These are phyloP conservation scores for Backusella circina DNA, from an alignment of 192 early-diverging fungal species.

Conservation along the genomic window DNA sequence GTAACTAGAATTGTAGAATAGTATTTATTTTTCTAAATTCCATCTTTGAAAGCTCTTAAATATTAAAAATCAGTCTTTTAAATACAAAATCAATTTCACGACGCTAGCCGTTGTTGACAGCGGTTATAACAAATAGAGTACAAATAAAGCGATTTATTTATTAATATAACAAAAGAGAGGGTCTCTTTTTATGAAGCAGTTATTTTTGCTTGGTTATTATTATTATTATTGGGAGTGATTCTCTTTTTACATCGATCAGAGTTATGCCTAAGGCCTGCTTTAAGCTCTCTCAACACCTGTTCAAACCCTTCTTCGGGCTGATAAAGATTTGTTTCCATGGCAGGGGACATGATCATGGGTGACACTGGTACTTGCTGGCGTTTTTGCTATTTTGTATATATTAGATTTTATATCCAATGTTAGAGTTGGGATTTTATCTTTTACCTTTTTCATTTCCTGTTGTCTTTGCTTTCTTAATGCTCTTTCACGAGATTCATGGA, in stretches of 20 bases:
- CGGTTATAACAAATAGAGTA: not conserved
- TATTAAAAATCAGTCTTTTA: too few relatives aligned
- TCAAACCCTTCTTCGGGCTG: slow-evolving; percentile 12
- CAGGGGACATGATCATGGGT: not conserved
- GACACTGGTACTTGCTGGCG: not conserved
- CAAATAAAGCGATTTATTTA: not conserved
- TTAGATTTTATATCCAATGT: not conserved
- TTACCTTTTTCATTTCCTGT: slow-evolving; percentile 7
- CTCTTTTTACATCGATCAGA: not conserved
- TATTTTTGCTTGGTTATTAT: not conserved
- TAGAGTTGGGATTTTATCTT: not conserved
- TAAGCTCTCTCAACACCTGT: slow-evolving; percentile 16
- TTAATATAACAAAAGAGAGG: not conserved
- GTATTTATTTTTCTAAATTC: too few relatives aligned
- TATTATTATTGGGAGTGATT: not conserved
- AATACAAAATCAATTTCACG: too few relatives aligned
- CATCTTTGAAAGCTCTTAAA: too few relatives aligned
- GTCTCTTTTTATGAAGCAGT: not conserved
- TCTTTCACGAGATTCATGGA: slow-evolving; percentile 19
- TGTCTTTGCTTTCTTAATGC: slow-evolving; percentile 17
- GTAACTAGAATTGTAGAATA: too few relatives aligned
- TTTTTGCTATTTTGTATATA: not conserved
- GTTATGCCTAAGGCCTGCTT: slow-evolving; percentile 14
- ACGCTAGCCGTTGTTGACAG: not conserved
- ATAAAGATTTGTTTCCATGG: not conserved